Evolutionary conservation across 768 basidiomycete genomes (phyloP), one percentile per base, ranked within the genome.

Genomic region (Coprinopsis cinerea): DNA sequence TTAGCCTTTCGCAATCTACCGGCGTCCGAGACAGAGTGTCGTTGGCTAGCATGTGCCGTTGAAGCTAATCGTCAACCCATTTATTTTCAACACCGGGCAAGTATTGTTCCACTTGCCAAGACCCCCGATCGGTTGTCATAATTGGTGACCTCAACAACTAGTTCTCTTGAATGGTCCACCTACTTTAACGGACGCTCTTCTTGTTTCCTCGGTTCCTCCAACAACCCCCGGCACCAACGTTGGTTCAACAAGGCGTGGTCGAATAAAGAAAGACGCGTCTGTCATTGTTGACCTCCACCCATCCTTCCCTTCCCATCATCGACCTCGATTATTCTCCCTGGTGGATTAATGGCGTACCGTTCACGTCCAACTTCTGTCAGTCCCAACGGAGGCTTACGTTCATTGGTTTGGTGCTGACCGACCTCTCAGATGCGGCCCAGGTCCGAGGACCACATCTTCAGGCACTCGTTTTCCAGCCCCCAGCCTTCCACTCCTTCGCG

Each of bases 81-180:
- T 1, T 24, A 46, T 15, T 49, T 39, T 27, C 37, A 50, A 43
- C 35, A 26, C n/a, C 35, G 30, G 17, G 32, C 32, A 3, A 42
- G 28, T 26, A 44, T 20, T 27, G 22, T 44, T 6, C 47, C 32
- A 27, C 39, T 37, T 44, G 52, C 48, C 37, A 39, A 39, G 37
- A 7, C 37, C 37, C 30, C 7, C 9, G 10, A 10, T 39, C 18
- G 37, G 10, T 14, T 39, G 37, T 10, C 37, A 13, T 20, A 20
- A 14, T 39, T 14, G 37, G 37, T 18, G 37, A 18, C 37, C 18
- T 13, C 10, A 39, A 20, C 37, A 20, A 39, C 10, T 6, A 39
- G 37, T 6, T 7, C 10, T 39, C 15, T 39, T 39, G 37, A 39
- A 39, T 39, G 37, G 10, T 14, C 37, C 18, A 18, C 30, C n/a